phyloP scores from a whole-genome alignment of 2,329 filamentous ascomycete genomes.

The Falciphora oryzae region DNA sequence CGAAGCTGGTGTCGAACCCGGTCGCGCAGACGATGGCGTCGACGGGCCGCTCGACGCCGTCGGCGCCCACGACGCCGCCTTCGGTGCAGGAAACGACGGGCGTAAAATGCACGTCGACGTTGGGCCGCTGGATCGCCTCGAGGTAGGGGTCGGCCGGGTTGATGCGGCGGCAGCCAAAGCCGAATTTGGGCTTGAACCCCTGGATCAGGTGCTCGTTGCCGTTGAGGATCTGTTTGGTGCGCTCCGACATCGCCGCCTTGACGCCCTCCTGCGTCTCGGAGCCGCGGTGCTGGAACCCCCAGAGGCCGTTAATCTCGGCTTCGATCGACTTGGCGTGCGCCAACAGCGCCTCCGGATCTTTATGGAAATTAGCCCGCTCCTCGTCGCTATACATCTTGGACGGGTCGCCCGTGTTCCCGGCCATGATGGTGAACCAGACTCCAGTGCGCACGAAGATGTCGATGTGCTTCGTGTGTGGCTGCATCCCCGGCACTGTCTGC shows the following conservation, averaged over 20 bases:
- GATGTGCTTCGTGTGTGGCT: slow-evolving; percentile 12
- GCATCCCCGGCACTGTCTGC: slow-evolving; percentile 22
- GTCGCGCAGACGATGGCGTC: slow-evolving; percentile 31
- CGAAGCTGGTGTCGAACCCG: slow-evolving; percentile 28
- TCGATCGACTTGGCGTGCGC: slow-evolving; percentile 15
- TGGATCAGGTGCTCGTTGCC: no score
- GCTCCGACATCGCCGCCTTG: no score
- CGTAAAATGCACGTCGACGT: slow-evolving; percentile 37
- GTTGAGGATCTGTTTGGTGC: no score
- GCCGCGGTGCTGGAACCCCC: neutral
- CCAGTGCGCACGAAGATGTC: slow-evolving; percentile 16
- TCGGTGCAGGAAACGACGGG: slow-evolving; percentile 29
- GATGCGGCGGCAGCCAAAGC: slow-evolving; percentile 13
- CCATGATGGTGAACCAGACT: slow-evolving; percentile 14
- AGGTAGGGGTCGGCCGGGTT: slow-evolving; percentile 37
- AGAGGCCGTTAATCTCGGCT: slow-evolving; percentile 13
- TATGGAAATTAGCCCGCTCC: slow-evolving; percentile 14
- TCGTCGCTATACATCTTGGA: slow-evolving; percentile 14
- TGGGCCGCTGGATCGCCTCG: slow-evolving; percentile 34
- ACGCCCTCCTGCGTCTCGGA: no score
- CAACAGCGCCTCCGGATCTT: slow-evolving; percentile 13
- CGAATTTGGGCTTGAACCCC: no score
- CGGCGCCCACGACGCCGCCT: slow-evolving; percentile 24
- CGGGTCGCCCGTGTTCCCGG: slow-evolving; percentile 13
- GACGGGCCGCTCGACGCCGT: slow-evolving; percentile 23